Conservation (phyloP, 2,329 filamentous ascomycete genomes). For the Didymella sp. region DNA sequence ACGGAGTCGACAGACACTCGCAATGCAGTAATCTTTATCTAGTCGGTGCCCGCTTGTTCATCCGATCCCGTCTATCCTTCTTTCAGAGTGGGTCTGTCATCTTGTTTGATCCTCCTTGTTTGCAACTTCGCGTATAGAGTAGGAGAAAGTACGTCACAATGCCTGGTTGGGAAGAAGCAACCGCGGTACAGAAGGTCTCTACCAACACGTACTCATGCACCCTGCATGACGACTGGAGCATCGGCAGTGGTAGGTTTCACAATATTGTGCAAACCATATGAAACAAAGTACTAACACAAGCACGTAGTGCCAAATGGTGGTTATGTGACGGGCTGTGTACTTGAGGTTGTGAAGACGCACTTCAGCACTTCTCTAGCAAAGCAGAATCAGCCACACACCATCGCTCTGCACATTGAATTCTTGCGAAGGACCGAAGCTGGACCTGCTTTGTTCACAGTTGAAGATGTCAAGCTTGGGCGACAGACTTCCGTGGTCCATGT, state of each 20-base stretch:
- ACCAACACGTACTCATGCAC: conserved; percentile 65
- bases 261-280: not conserved
- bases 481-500: conserved; percentile 70
- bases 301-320: conserved; percentile 72
- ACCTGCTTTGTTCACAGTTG: conserved; percentile 63
- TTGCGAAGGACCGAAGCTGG: conserved; percentile 68
- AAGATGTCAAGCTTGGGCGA: conserved; percentile 69
- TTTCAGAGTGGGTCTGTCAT: not conserved
- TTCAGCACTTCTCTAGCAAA: conserved; percentile 64
- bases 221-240: conserved; percentile 67
- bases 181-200: conserved; percentile 56
- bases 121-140: not conserved
- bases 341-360: conserved; percentile 65
- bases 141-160: conserved; percentile 27
- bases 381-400: conserved; percentile 67
- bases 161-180: conserved; percentile 57
- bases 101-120: not conserved
- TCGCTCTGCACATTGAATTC: conserved; percentile 70
- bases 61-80: not conserved
- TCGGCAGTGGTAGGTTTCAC: conserved; percentile 63
- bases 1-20: not conserved
- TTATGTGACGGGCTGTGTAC: conserved; percentile 69
- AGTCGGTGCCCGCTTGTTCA: not conserved
- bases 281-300: not conserved
- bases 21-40: not conserved